phyloP scores from a whole-genome alignment of 495 filamentous ascomycete genomes.

The Penicillium dipodomyicola region DNA sequence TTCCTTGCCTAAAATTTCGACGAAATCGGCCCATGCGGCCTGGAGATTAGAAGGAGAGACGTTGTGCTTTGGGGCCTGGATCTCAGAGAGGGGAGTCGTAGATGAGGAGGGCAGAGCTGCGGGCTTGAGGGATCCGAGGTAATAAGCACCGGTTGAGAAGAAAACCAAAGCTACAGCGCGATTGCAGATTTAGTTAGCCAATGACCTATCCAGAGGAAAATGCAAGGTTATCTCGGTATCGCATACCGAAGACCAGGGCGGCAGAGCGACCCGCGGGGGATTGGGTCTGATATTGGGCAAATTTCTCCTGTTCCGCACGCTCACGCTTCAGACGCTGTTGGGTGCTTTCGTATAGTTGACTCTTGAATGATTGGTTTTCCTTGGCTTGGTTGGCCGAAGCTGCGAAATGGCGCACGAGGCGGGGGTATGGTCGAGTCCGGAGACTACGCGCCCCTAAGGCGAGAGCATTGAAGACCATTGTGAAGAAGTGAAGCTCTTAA shows the following conservation, averaged over 20 bases:
- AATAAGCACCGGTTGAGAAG: conserved; percentile 64
- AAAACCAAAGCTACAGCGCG: conserved; percentile 50
- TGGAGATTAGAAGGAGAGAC: conserved; percentile 73
- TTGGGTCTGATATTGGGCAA: conserved; percentile 55
- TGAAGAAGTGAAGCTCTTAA: conserved; percentile 8
- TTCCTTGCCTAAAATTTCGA: conserved; percentile 75
- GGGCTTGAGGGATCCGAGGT: conserved; percentile 62
- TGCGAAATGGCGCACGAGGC: conserved; percentile 25
- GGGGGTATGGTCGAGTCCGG: conserved; percentile 15
- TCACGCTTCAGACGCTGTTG: conserved; percentile 72
- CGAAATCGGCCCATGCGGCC: conserved; percentile 92
- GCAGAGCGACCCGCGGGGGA: conserved; percentile 55
- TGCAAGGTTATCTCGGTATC: neutral
- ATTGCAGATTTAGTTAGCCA: conserved; percentile 6
- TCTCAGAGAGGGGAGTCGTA: conserved; percentile 64
- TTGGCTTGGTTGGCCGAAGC: conserved; percentile 24
- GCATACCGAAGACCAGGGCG: conserved; percentile 63
- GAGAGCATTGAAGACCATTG: conserved; percentile 22
- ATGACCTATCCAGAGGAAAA: neutral
- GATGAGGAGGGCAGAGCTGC: conserved; percentile 62
- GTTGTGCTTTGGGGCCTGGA: conserved; percentile 65
- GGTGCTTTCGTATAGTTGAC: conserved; percentile 85
- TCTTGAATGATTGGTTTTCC: conserved; percentile 62
- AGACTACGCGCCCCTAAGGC: conserved; percentile 26
- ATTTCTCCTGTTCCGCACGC: conserved; percentile 63